Conservation (phyloP, 2,329 filamentous ascomycete species). For the Arthrobotrys sphaeroides region DNA sequence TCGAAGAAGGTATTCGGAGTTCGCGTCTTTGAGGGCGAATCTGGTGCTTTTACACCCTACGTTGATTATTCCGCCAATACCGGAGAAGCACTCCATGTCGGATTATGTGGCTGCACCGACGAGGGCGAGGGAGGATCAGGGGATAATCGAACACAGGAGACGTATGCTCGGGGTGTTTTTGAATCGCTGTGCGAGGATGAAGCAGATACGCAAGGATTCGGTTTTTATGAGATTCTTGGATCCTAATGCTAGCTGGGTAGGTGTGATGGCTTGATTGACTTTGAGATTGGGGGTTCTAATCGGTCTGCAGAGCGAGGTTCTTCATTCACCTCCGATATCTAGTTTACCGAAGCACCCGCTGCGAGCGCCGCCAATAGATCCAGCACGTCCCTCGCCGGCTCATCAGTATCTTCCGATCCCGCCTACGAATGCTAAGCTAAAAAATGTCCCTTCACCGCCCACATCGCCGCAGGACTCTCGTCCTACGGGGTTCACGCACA, state of each 20-base stretch:
- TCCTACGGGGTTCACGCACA: constrained; percentile 67
- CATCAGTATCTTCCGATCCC: constrained; percentile 90
- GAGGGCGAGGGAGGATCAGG: constrained; percentile 95
- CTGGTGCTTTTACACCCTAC: constrained; percentile 93
- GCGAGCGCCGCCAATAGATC: constrained; percentile 92
- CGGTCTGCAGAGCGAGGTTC: constrained; percentile 80
- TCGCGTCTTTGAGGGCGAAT: constrained; percentile 87
- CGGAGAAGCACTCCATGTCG: constrained; percentile 98
- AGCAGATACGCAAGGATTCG: constrained; percentile 87
- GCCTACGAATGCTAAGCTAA: constrained; percentile 84
- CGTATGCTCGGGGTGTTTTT: constrained; percentile 96
- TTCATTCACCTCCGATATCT: constrained; percentile 87
- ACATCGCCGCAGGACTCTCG: constrained; percentile 61
- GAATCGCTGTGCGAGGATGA: constrained; percentile 92
- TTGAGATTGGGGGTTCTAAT: constrained; percentile 58
- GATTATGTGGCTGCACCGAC: constrained; percentile 98
- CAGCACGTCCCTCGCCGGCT: constrained; percentile 87
- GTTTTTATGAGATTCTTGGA: constrained; percentile 98
- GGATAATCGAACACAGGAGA: constrained; percentile 95
- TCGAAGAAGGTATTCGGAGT: constrained; percentile 93
- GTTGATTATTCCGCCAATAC: constrained; percentile 93
- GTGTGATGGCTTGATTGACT: constrained; percentile 54
- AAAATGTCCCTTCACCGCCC: constrained; percentile 64
- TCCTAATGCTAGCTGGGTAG: constrained; percentile 97
- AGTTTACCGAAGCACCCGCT: constrained; percentile 93